These are phyloP conservation scores for Pseudozyma tsukubaensis DNA, from an alignment of 1,284 basidiomycete species.

Conservation along the genomic window DNA sequence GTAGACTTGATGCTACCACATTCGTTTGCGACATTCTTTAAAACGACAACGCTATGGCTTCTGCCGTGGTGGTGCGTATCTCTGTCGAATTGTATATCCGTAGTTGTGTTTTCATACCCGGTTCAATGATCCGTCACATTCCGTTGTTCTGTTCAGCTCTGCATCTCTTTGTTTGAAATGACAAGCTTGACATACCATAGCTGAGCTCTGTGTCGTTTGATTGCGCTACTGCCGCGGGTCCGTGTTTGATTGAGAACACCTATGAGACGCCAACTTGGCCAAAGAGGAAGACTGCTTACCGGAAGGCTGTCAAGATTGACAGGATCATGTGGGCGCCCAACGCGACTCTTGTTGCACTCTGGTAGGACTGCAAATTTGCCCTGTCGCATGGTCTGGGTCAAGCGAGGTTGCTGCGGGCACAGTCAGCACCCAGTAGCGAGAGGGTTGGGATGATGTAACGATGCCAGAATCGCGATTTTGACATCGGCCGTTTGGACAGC, in stretches of 20 bases:
- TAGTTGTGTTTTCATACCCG: slow-evolving; percentile 9
- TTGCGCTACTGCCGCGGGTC: background rate
- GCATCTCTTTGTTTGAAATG: background rate
- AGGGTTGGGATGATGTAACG: background rate
- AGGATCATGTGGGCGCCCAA: too few species aligned
- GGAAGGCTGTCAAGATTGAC: too few species aligned
- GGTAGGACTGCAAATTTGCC: too few species aligned
- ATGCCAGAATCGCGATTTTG: background rate
- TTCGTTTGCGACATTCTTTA: slow-evolving; percentile 1
- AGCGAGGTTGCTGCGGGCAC: background rate
- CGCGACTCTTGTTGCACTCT: too few species aligned
- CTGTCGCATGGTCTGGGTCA: too few species aligned
- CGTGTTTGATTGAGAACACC: background rate
- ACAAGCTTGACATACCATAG: too few species aligned
- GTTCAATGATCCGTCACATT: background rate
- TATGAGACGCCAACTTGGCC: background rate
- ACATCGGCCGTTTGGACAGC: too few species aligned
- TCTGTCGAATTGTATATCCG: slow-evolving; percentile 11
- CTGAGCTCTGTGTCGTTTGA: too few species aligned
- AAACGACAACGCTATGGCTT: background rate
- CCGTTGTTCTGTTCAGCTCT: slow-evolving; percentile 2
- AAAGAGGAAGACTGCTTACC: too few species aligned
- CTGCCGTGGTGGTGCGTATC: background rate
- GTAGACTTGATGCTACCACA: background rate
- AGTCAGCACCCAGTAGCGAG: too few species aligned